Evolutionary conservation across 768 basidiomycete genomes (phyloP).

Genomic region (Pleurotus djamor): DNA sequence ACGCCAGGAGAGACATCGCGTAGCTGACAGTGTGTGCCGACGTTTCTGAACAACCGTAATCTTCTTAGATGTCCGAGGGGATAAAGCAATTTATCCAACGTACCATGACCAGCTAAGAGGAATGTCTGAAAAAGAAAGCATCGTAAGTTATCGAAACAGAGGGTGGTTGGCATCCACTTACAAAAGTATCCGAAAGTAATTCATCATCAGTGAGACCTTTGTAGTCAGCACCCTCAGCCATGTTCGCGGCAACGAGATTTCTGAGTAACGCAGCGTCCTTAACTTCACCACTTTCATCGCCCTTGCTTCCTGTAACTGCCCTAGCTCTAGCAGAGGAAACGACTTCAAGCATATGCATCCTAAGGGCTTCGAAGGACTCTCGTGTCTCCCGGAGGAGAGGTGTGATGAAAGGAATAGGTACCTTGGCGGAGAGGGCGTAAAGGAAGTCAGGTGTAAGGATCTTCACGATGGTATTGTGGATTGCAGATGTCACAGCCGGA

Average conservation of each 20-base stretch:
- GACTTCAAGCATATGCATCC: constrained; percentile 26
- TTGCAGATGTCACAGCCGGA: constrained; percentile 16
- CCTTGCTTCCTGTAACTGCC: constrained; percentile 12
- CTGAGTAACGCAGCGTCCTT: constrained; percentile 25
- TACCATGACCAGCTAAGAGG: constrained; percentile 49
- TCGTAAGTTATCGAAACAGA: not conserved
- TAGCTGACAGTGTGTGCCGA: constrained; percentile 44
- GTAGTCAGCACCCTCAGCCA: constrained; percentile 20
- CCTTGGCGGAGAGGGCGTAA: constrained; percentile 5
- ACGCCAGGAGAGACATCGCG: constrained; percentile 39
- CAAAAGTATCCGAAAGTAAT: constrained; percentile 28
- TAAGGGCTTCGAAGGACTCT: constrained; percentile 25
- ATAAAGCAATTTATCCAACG: not conserved
- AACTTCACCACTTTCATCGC: constrained; percentile 10
- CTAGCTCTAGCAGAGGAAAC: constrained; percentile 24
- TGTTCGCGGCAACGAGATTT: constrained; percentile 35
- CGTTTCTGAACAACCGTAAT: constrained; percentile 32
- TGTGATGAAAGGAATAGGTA: constrained; percentile 28
- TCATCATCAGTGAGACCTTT: constrained; percentile 30
- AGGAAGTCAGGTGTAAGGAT: constrained; percentile 22
- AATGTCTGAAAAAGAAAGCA: constrained; percentile 28
- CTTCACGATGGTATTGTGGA: constrained; percentile 19
- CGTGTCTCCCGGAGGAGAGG: constrained; percentile 15
- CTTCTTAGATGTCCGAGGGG: not conserved
- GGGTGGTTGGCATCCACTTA: constrained; percentile 18